A percentile compares a stretch with the other conserved stretches of the same genome.
These are phyloP conservation scores for Pythium utonaiense DNA, from an alignment of 352 stramenopile species.

Conservation along the genomic window DNA sequence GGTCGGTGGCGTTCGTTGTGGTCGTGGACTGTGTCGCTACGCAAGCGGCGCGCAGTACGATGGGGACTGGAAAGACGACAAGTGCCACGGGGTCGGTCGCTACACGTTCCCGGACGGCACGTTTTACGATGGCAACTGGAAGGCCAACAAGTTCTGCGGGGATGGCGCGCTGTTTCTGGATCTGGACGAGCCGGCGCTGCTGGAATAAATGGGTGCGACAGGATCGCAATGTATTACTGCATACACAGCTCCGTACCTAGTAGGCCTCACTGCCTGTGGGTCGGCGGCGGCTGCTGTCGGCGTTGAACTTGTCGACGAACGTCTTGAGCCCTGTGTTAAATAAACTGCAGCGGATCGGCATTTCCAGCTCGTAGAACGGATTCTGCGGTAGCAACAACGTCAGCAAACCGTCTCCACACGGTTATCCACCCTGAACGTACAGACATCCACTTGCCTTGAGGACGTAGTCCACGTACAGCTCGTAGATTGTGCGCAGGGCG, in stretches of 20 bases:
- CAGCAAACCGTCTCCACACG: background rate
- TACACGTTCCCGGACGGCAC: slow-evolving; percentile 74
- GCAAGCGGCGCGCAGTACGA: slow-evolving; percentile 72
- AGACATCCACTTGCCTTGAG: slow-evolving; percentile 72
- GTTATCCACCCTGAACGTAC: background rate
- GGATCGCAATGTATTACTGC: background rate
- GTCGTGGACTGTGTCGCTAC: slow-evolving; percentile 51
- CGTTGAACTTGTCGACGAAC: slow-evolving; percentile 87
- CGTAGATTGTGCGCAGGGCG: slow-evolving; percentile 88
- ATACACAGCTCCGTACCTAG: slow-evolving; percentile 17
- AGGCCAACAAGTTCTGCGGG: slow-evolving; percentile 64
- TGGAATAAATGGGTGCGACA: slow-evolving; percentile 4
- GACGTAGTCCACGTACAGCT: slow-evolving; percentile 94
- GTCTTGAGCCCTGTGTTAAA: slow-evolving; percentile 88
- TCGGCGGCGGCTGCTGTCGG: slow-evolving; percentile 54
- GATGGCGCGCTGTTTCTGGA: slow-evolving; percentile 65
- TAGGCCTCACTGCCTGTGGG: slow-evolving; percentile 40
- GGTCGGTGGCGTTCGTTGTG: slow-evolving; percentile 72
- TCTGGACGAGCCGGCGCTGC: slow-evolving; percentile 22
- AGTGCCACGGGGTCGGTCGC: slow-evolving; percentile 70
- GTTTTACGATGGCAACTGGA: slow-evolving; percentile 84
- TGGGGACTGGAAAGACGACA: slow-evolving; percentile 78
- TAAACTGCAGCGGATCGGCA: slow-evolving; percentile 92
- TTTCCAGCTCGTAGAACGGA: slow-evolving; percentile 94
- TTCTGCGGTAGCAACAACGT: slow-evolving; percentile 48